These are phyloP conservation scores for Neoscytalidium dimidiatum DNA, from an alignment of 2,329 filamentous ascomycete species.

Conservation along the genomic window DNA sequence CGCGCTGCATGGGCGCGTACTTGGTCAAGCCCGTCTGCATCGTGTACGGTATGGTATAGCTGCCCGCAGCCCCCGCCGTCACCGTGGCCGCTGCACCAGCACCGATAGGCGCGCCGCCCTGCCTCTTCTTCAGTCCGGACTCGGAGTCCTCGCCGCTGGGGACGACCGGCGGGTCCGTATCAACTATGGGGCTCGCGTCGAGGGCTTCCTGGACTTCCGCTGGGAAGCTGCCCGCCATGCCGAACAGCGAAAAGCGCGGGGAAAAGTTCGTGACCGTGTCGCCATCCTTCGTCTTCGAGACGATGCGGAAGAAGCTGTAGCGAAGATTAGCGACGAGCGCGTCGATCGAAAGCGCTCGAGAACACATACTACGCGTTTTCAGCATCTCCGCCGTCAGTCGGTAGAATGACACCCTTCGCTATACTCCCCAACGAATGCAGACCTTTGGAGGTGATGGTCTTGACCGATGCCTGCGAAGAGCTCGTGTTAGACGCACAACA, in stretches of 20 bases:
- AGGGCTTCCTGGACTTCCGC: constrained; percentile 44
- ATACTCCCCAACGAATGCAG: constrained; percentile 43
- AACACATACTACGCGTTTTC: constrained; percentile 27
- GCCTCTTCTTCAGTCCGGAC: constrained; percentile 11
- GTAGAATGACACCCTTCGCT: constrained; percentile 48
- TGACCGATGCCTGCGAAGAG: constrained; percentile 17
- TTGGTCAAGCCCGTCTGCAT: constrained; percentile 59
- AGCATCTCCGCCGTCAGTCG: constrained; percentile 41
- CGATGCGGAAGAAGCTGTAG: constrained; percentile 47
- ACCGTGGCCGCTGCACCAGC: constrained; percentile 26
- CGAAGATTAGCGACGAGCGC: constrained; percentile 21
- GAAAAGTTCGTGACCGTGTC: constrained; percentile 62
- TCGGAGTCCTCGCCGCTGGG: neutral
- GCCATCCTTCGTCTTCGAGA: constrained; percentile 56
- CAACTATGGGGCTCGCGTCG: neutral
- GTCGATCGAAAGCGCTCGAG: neutral
- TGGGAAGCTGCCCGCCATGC: constrained; percentile 64
- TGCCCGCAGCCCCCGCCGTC: constrained; percentile 31
- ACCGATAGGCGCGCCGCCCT: constrained; percentile 12
- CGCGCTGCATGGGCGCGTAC: constrained; percentile 63
- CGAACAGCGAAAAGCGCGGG: constrained; percentile 62
- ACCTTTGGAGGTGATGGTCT: constrained; percentile 29
- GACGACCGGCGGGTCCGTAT: neutral
- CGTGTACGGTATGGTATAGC: constrained; percentile 52
- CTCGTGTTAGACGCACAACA: neutral